Evolutionary conservation across 1,284 basidiomycete species (phyloP).

Genomic region (Thelephora terrestris): DNA sequence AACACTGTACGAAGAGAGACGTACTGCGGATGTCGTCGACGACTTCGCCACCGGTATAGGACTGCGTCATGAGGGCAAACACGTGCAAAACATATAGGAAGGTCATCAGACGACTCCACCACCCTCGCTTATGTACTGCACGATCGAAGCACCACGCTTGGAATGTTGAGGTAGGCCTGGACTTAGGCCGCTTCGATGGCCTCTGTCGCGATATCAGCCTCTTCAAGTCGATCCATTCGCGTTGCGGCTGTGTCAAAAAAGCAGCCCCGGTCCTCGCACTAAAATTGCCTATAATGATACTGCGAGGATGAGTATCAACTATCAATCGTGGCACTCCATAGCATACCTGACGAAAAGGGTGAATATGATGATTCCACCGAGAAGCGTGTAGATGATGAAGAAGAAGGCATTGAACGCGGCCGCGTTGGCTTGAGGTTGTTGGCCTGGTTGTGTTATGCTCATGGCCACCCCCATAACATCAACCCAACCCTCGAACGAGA

Average conservation of each 20-base stretch:
- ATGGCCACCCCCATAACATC: conserved; percentile 84
- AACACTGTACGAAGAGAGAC: conserved; percentile 13
- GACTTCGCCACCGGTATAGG: conserved; percentile 47
- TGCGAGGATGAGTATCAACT: conserved; percentile 17
- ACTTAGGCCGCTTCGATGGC: conserved; percentile 74
- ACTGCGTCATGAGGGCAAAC: conserved; percentile 81
- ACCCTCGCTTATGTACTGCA: conserved; percentile 87
- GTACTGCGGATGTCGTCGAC: conserved; percentile 62
- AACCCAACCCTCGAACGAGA: conserved; percentile 93
- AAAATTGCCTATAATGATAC: conserved; percentile 96
- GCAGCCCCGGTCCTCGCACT: conserved; percentile 77
- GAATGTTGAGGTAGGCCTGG: conserved; percentile 42
- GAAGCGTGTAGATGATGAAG: conserved; percentile 87
- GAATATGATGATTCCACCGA: conserved; percentile 86
- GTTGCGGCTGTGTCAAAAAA: conserved; percentile 79
- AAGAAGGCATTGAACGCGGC: conserved; percentile 84
- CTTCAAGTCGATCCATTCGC: conserved; percentile 92
- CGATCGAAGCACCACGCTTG: conserved; percentile 89
- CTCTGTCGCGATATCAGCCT: conserved; percentile 83
- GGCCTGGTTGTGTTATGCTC: conserved; percentile 61
- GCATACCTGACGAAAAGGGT: conserved; percentile 80
- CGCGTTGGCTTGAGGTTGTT: conserved; percentile 65
- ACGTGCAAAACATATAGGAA: conserved; percentile 81
- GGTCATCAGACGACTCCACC: conserved; percentile 86
- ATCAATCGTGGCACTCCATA: neutral